Evolutionary conservation across 768 basidiomycete species (phyloP).

Genomic region (Clitopilus hobsonii): DNA sequence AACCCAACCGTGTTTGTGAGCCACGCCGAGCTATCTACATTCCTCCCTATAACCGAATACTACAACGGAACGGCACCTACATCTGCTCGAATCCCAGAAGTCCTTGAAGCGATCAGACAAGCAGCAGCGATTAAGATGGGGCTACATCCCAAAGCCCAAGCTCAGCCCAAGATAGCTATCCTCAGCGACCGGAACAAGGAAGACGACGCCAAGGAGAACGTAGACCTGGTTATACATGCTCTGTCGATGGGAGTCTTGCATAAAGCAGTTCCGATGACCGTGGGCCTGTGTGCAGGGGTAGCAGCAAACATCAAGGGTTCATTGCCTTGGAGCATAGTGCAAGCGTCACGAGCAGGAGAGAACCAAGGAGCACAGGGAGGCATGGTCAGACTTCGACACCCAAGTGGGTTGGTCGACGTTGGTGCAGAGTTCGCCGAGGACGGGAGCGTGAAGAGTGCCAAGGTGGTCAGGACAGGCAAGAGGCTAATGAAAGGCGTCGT

Average conservation of each 20-base stretch:
- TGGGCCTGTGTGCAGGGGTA: slow-evolving; percentile 65
- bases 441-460: slow-evolving; percentile 51
- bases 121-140: slow-evolving; percentile 57
- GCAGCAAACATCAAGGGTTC: slow-evolving; percentile 53
- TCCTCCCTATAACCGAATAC: slow-evolving; percentile 36
- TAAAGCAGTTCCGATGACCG: slow-evolving; percentile 70
- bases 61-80: slow-evolving; percentile 21
- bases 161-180: slow-evolving; percentile 69
- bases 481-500: slow-evolving; percentile 68
- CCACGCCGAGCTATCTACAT: slow-evolving; percentile 33
- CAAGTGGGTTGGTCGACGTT: slow-evolving; percentile 64
- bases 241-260: slow-evolving; percentile 71
- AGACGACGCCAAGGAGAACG: slow-evolving; percentile 21
- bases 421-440: slow-evolving; percentile 45
- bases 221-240: slow-evolving; percentile 53
- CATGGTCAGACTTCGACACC: slow-evolving; percentile 54
- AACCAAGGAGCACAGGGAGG: slow-evolving; percentile 10
- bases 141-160: slow-evolving; percentile 55
- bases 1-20: slow-evolving; percentile 69
- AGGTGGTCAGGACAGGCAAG: slow-evolving; percentile 65
- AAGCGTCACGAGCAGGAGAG: slow-evolving; percentile 16
- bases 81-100: slow-evolving; percentile 12
- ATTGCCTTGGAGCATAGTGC: slow-evolving; percentile 47
- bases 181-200: slow-evolving; percentile 30
- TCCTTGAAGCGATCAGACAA: slow-evolving; percentile 50